phyloP scores from a whole-genome alignment of 2,329 filamentous ascomycete species.

The Monilinia vaccinii-corymbosi region DNA sequence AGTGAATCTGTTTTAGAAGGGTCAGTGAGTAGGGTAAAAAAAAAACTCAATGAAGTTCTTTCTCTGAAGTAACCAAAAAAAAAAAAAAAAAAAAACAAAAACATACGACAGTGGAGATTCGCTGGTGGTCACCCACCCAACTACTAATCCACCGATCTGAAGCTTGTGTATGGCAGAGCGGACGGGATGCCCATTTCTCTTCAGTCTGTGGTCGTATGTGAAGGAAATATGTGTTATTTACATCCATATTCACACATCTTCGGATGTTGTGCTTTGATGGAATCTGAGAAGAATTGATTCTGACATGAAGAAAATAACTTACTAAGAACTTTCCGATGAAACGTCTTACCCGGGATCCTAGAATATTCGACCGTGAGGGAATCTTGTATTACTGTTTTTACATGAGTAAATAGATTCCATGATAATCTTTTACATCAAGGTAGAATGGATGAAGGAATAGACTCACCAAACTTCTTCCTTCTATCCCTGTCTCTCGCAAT shows the following conservation, averaged over 20 bases:
- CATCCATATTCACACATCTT: neutral
- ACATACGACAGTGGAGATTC: slow-evolving; percentile 7
- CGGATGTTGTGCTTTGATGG: neutral
- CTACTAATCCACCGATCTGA: slow-evolving; percentile 8
- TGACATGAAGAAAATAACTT: slow-evolving; percentile 25
- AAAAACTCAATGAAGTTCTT: neutral
- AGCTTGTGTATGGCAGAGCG: slow-evolving; percentile 9
- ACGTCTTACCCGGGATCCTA: slow-evolving; percentile 63
- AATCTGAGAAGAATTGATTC: neutral
- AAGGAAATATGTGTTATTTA: accelerated
- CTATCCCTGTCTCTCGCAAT: slow-evolving; percentile 60
- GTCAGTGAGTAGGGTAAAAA: neutral
- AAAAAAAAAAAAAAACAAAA: neutral
- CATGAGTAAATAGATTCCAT: neutral
- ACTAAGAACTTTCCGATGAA: slow-evolving; percentile 71
- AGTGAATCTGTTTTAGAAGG: slow-evolving; percentile 45
- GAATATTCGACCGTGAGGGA: slow-evolving; percentile 72
- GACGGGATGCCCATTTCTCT: slow-evolving; percentile 7
- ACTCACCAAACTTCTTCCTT: slow-evolving; percentile 41
- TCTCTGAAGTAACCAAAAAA: neutral
- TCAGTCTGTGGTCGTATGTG: slow-evolving; percentile 11
- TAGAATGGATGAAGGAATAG: neutral
- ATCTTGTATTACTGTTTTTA: slow-evolving; percentile 46
- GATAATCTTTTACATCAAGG: neutral
- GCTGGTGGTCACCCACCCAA: slow-evolving; percentile 8